phyloP scores from a whole-genome alignment of 192 early-diverging fungal species.

The Coemansia sp. region DNA sequence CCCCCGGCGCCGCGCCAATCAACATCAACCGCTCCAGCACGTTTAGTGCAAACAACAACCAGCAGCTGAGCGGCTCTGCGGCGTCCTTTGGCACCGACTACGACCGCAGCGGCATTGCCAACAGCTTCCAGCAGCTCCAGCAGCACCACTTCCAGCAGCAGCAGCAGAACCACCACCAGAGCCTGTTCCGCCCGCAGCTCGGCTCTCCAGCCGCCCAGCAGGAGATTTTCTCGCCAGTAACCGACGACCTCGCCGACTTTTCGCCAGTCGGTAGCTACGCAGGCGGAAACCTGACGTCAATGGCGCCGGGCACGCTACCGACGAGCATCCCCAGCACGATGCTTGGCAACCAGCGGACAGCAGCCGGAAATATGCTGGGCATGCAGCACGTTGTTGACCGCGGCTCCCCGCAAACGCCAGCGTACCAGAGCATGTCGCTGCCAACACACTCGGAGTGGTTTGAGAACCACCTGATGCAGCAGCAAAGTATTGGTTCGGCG shows the following conservation, averaged over 20 bases:
- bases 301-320: slow-evolving; percentile 39
- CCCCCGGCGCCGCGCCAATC: slow-evolving; percentile 34
- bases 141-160: slow-evolving; percentile 46
- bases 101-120: slow-evolving; percentile 47
- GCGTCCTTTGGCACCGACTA: slow-evolving; percentile 51
- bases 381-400: slow-evolving; percentile 44
- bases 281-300: slow-evolving; percentile 36
- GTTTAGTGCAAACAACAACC: slow-evolving; percentile 15
- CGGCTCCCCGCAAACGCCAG: slow-evolving; percentile 37
- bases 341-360: slow-evolving; percentile 31
- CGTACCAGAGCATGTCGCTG: slow-evolving; percentile 63
- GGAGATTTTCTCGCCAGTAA: slow-evolving; percentile 39
- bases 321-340: slow-evolving; percentile 50
- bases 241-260: slow-evolving; percentile 39
- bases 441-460: slow-evolving; percentile 57
- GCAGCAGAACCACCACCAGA: slow-evolving; percentile 39
- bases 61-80: slow-evolving; percentile 31
- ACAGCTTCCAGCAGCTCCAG: slow-evolving; percentile 54
- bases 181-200: slow-evolving; percentile 47
- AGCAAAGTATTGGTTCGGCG: slow-evolving; percentile 57
- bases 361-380: slow-evolving; percentile 40
- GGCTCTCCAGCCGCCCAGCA: slow-evolving; percentile 40
- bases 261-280: slow-evolving; percentile 44
- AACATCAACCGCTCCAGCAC: slow-evolving; percentile 37
- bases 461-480: slow-evolving; percentile 52